Base-by-base conservation (phyloP, 2,329 filamentous ascomycete species). In the Ophiostoma triangulosporum region DNA sequence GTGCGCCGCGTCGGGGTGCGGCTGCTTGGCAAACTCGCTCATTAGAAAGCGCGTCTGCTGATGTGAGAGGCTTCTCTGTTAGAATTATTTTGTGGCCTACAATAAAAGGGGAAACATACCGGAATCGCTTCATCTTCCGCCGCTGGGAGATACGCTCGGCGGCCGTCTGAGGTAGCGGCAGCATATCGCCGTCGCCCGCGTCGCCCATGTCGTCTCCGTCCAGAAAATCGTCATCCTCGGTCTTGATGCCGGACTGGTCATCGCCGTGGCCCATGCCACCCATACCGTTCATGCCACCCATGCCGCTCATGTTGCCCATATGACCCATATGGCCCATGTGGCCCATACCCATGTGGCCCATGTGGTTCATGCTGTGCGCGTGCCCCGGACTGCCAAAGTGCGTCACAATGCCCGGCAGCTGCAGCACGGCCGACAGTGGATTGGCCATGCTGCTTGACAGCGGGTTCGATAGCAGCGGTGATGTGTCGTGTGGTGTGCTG, bases 41-140 rank as follows among this genome's bases (percentile, higher is more conserved):
- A 95, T 95, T 54, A 97, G 73, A 63, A 95, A 97, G 14, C 91
- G 83, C n/a, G 91, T 96, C 74, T 97, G 91, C 62, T 93, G 91
- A 67, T 96, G 90, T 1, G 90, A 95, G 59, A 97, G 81, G 60
- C 90, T 94, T 27, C 15, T 15, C 2, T 29, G 14, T 14, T 3
- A 46, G 15, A 6, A 43, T 7, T 24, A 6, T 45, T 45, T 45
- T n/a, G 20, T n/a, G 6, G 22, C 4, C n/a, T 29, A n/a, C n/a
- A n/a, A n/a, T n/a, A n/a, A n/a, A n/a, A n/a, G n/a, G n/a, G 15
- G 6, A 12, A 20, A 53, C 56, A 3, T 24, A 87, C 84, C 85
- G 79, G 64, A 91, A 91, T 55, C 87, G 76, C 73, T 91, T 91
- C 86, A 83, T 83, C 65, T 83, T 84, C 58, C 76, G 74, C 51